Conservation (phyloP, 257 asterid species). For the Prunella vulgaris region DNA sequence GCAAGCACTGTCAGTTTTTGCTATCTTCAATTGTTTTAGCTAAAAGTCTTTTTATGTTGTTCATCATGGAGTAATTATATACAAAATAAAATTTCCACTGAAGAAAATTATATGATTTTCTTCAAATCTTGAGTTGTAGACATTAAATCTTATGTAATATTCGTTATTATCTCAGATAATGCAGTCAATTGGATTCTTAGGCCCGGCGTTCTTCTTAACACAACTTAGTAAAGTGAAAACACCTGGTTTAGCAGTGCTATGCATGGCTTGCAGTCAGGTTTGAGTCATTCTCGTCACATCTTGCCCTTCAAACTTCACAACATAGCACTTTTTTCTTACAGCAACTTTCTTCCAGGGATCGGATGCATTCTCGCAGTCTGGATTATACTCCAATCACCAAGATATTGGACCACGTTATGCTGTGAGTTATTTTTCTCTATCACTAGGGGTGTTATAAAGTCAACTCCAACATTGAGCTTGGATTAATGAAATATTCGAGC, state of each 20-base stretch:
- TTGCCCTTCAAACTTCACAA: not conserved
- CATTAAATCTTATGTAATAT: not conserved
- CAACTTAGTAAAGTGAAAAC: constrained; percentile 74
- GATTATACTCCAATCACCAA: constrained; percentile 94
- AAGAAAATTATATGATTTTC: not conserved
- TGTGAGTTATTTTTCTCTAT: constrained; percentile 50
- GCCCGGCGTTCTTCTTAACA: constrained; percentile 91
- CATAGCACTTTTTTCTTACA: not conserved
- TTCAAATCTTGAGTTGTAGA: not conserved
- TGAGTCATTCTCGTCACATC: constrained; percentile 16
- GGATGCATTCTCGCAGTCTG: constrained; percentile 98
- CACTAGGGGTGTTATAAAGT: too few relatives aligned
- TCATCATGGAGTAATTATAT: constrained; percentile 6
- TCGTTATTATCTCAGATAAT: constrained; percentile 54
- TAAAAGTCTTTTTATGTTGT: not conserved
- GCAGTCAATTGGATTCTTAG: constrained; percentile 93
- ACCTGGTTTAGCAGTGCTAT: constrained; percentile 83
- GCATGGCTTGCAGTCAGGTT: constrained; percentile 99
- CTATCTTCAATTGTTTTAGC: constrained; percentile 1
- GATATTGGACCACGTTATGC: constrained; percentile 96
- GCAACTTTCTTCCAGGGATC: constrained; percentile 53
- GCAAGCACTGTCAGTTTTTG: constrained; percentile 8
- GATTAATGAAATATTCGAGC: not conserved
- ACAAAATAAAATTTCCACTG: not conserved
- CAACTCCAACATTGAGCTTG: not conserved